Base-by-base conservation (phyloP, 2,329 filamentous ascomycete species). In the Talaromyces pinophilus region DNA sequence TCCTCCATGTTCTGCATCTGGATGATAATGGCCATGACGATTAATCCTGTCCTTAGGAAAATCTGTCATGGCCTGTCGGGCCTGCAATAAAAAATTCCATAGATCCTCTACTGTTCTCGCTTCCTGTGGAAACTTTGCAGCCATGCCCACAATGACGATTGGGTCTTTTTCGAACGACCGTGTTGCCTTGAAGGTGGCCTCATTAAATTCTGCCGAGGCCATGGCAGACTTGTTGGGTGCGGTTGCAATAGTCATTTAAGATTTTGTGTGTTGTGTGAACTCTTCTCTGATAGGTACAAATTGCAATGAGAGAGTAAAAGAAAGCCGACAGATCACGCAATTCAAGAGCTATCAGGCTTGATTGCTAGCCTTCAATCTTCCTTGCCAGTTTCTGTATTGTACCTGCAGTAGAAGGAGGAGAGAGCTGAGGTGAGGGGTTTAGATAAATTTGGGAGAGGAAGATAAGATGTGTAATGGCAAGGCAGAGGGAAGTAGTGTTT, bases 1-100 rank as follows among this genome's bases (percentile, higher is more conserved):
- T 59, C 73, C 76, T 33, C 72, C 73, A 70, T 76, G 73, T 42
- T 78, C 74, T 10, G 72, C 69, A 64, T 79, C 74, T 5, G 79
- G 79, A 67, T 80, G 78, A 69, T 78, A 80, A 67, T 74, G 75
- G 2, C 74, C 77, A 22, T 73, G 71, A 1, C 73, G 64, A 67
- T 77, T 78, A 44, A 78, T 74, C 2, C 79, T 71, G n/a, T 77
- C 73, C 17, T 72, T 67, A 5, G 79, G 80, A 8, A 80, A 76
- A 8, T 73, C 67, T 1, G 77, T 72, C 69, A 69, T 73, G 1
- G 74, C 72, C 7, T 73, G 73, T 13, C 75, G 71, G 15, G 69
- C 73, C 30, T 73, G 67, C 40, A 77, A 65, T 61, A 79, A 68
- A 60, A 76, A 67, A 38, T 77, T 71, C 75, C 76, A 79, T 35